Percentiles rank a stretch among this genome's conserved stretches.
These are phyloP conservation scores for Davidsoniella australis DNA, from an alignment of 2,329 filamentous ascomycete genomes.

Conservation along the genomic window DNA sequence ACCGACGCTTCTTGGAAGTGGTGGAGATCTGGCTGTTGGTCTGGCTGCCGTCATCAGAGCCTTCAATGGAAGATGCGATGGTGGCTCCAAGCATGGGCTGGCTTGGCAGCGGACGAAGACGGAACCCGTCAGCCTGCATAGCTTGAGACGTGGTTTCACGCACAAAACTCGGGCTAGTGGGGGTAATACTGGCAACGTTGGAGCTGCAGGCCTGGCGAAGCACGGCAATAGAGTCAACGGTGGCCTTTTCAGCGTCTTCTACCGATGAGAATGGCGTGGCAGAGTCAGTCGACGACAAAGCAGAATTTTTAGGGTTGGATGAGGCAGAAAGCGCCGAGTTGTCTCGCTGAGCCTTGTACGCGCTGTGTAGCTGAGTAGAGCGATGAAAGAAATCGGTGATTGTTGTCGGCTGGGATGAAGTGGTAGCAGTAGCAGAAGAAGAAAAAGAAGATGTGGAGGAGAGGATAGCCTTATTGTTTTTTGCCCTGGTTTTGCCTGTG, in stretches of 20 bases:
- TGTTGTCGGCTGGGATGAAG: conserved; percentile 1
- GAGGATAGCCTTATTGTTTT: background rate
- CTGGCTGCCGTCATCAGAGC: background rate
- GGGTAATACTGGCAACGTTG: conserved; percentile 19
- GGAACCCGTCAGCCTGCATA: background rate
- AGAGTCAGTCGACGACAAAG: background rate
- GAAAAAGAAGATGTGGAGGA: background rate
- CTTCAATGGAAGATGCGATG: conserved; percentile 2
- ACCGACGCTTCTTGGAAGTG: conserved; percentile 4
- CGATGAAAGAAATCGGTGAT: conserved; percentile 10
- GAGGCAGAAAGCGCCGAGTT: background rate
- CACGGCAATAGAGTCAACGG: conserved; percentile 9
- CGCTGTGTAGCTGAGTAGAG: conserved; percentile 7
- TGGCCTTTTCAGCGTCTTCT: conserved; percentile 15
- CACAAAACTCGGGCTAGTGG: conserved; percentile 23
- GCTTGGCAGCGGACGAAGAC: conserved; percentile 7
- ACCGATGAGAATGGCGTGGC: background rate
- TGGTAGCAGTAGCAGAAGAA: background rate
- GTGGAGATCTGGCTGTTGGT: background rate
- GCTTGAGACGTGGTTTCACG: conserved; percentile 14
- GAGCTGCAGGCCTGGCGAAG: conserved; percentile 6
- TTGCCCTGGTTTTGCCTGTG: conserved; percentile 2
- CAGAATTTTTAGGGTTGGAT: background rate
- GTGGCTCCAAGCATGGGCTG: background rate
- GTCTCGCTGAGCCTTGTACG: conserved; percentile 5